Base-by-base conservation (phyloP, 1,284 basidiomycete genomes). In the Sanghuangporus baumii region DNA sequence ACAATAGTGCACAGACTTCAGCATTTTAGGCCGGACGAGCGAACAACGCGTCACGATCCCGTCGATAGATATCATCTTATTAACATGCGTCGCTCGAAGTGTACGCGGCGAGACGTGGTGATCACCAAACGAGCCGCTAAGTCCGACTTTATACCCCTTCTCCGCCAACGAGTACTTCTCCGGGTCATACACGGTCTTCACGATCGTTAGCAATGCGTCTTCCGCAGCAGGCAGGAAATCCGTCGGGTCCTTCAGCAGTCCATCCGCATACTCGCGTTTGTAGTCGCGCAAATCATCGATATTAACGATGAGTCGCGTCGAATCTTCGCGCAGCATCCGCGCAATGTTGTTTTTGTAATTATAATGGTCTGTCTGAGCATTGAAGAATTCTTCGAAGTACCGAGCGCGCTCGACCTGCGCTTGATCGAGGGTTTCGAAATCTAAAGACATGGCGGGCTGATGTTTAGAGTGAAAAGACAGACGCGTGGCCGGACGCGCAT, bases 21-120 rank as follows among this genome's bases (percentile, higher is more conserved):
- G 83, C 89, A 99, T 96, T 79, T 99, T 99, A 36, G 97, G 97
- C 46, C 97, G 91, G 55, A 99, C 97, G 63, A 99, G 88, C 9
- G 96, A 98, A 76, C 96, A 99, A 66, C 96, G 86, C 2, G 97
- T 99, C 64, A 99, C 94, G 72, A 99, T 99, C 38, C 97, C 97
- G 77, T 99, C 97, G 34, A 99, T 76, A 46, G 91, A 96, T 71
- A 99, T 93, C 93, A 99, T 94, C 76, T 91, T 95, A 60, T 95
- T 94, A 36, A 99, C 85, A 74, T 98, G 90, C 63, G 86, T 81
- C 55, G 94, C 91, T 65, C 89, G 85, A 43, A 99, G 83, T 9
- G 94, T 96, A 8, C 97, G 84, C 48, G 97, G 97, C 75, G 92
- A 98, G 75, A 96, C 93, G 75, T 98, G 95, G 74, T 99, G 94